These are phyloP conservation scores for Yarrowia deformans DNA, from an alignment of 805 yeast genomes.

Conservation along the genomic window DNA sequence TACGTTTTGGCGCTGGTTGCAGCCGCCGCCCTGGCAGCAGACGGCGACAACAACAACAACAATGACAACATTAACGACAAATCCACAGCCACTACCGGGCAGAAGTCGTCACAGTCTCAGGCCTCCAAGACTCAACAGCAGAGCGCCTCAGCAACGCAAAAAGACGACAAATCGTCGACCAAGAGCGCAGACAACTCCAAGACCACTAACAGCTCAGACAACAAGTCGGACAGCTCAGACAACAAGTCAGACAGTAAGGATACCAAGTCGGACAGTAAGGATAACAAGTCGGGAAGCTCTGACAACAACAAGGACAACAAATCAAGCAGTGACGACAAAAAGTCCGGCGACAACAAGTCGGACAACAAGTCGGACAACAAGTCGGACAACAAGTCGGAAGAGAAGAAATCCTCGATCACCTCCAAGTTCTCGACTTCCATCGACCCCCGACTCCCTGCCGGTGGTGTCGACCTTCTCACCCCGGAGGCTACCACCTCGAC, in stretches of 20 bases:
- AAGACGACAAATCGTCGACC: conserved; percentile 21
- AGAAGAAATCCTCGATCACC: conserved; percentile 41
- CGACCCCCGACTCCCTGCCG: conserved; percentile 51
- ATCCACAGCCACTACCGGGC: conserved; percentile 32
- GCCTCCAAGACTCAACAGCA: conserved; percentile 28
- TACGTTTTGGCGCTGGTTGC: conserved; percentile 31
- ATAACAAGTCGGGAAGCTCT: conserved; percentile 4
- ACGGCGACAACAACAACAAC: conserved; percentile 26
- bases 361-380: conserved; percentile 20
- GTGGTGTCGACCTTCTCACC: conserved; percentile 49
- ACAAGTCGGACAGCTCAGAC: conserved; percentile 5
- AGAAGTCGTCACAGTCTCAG: conserved; percentile 24
- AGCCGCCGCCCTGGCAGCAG: conserved; percentile 30
- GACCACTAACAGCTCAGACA: conserved; percentile 10
- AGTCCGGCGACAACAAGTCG: conserved; percentile 10
- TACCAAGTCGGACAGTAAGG: conserved; percentile 17
- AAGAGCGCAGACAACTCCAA: conserved; percentile 7
- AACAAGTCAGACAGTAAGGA: conserved; percentile 8
- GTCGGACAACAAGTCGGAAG: conserved; percentile 18
- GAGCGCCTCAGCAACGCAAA: conserved; percentile 22
- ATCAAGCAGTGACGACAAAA: not conserved
- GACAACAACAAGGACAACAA: not conserved
- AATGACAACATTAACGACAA: conserved; percentile 28
- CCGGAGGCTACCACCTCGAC: conserved; percentile 51
- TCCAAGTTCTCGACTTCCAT: conserved; percentile 46